Base-by-base conservation (phyloP, 1,284 basidiomycete species). In the Trichosporon ovoides region DNA sequence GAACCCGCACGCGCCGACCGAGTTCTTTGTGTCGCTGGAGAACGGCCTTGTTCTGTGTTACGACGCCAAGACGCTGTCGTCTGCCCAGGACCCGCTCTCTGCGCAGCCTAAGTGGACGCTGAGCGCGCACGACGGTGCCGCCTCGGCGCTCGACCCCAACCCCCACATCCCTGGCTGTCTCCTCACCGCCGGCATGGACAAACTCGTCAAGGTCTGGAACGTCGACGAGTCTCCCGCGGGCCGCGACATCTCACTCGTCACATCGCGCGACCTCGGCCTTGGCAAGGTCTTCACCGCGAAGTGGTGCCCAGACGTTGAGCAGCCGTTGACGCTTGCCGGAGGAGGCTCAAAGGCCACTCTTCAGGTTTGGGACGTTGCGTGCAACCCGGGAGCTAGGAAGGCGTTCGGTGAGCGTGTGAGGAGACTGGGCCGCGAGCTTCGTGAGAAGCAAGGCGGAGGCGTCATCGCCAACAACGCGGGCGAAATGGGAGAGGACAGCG, bases 161-260 rank as follows among this genome's bases (percentile, higher is more conserved):
- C 87, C 93, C 1, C 87, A 94, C 72, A 84, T 98, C 54, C 87
- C 86, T 55, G 94, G 94, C 1, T 93, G 91, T 74, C 81, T 98
- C 66, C 89, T 85, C 7, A 98, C 96, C 0, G 94, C 91, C 18
- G 95, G 95, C 2, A 87, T 88, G 40, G 96, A 98, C 80, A 95
- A 94, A 72, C 79, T 87, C 37, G 88, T 97, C 75, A 95, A 96
- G 77, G 80, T 98, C 7, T 98, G 96, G 96, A 97, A 95, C 71
- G 80, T 98, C 57, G 86, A 87, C 52, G 83, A 87, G 62, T 81
- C 82, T 13, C 82, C 82, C 24, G 73, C 28, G 61, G 71, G 35
- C 88, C 81, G 85, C 52, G 85, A 85, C 58, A 90, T 98, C 71
- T 92, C 87, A 74, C 81, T 98, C 65, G 92, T 93, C 6, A 87